Percentiles rank a stretch among this genome's conserved stretches.
Conservation (phyloP, 805 yeast genomes). For the Yamadazyma insecticola region DNA sequence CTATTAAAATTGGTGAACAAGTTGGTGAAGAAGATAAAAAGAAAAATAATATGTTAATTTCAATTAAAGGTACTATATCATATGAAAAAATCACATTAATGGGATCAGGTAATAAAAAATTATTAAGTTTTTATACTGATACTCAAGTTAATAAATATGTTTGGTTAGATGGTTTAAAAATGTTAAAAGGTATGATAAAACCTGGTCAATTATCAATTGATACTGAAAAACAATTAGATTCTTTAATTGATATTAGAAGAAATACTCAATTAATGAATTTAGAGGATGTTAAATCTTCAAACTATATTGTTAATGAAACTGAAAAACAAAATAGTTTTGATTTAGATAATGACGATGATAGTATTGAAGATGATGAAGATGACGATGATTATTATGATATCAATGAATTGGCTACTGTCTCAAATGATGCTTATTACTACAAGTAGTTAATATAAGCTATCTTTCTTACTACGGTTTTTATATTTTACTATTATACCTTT, state of each 20-base stretch:
- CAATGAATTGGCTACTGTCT: slow-evolving; percentile 12
- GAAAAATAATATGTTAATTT: slow-evolving; percentile 44
- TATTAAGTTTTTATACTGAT: slow-evolving; percentile 64
- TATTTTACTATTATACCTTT: no score
- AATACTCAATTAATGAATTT: slow-evolving; percentile 37
- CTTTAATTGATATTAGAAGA: slow-evolving; percentile 32
- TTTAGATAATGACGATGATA: slow-evolving; percentile 12
- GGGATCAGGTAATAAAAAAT: slow-evolving; percentile 35
- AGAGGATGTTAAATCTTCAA: slow-evolving; percentile 18
- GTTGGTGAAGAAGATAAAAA: slow-evolving; percentile 38
- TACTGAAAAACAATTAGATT: slow-evolving; percentile 31
- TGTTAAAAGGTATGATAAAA: slow-evolving; percentile 33
- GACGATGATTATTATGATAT: slow-evolving; percentile 19
- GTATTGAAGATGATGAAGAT: slow-evolving; percentile 19
- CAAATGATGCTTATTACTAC: slow-evolving; percentile 9
- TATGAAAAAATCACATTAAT: slow-evolving; percentile 53
- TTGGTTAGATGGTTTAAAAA: slow-evolving; percentile 76
- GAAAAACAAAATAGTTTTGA: slow-evolving; percentile 8
- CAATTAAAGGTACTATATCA: slow-evolving; percentile 52
- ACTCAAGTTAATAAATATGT: slow-evolving; percentile 62
- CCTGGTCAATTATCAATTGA: slow-evolving; percentile 31
- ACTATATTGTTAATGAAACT: slow-evolving; percentile 1
- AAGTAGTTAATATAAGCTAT: no score
- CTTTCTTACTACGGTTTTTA: no score
- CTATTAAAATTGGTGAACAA: slow-evolving; percentile 41